Evolutionary conservation across 352 stramenopile species (phyloP).

Genomic region (Pythium sukuiense): DNA sequence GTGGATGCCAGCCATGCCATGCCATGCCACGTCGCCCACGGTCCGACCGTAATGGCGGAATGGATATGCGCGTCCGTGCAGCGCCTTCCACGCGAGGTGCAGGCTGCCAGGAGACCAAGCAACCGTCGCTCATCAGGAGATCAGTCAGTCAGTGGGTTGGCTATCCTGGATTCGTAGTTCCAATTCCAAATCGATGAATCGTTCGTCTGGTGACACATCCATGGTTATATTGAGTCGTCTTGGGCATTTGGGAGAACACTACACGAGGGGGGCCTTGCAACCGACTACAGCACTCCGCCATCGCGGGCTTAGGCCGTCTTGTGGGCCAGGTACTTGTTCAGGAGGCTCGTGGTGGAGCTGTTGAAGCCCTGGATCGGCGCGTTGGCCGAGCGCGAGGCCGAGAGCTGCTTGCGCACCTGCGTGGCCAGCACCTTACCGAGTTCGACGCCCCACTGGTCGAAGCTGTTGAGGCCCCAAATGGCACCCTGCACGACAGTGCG

Average conservation of each 20-base stretch:
- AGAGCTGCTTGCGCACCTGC: constrained; percentile 91
- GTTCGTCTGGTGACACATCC: not conserved
- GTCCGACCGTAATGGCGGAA: too few relatives aligned
- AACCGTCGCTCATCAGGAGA: too few relatives aligned
- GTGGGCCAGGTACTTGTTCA: constrained; percentile 92
- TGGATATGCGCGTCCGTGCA: too few relatives aligned
- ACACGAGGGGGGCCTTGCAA: not conserved
- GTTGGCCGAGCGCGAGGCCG: constrained; percentile 70
- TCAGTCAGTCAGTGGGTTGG: too few relatives aligned
- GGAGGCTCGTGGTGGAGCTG: constrained; percentile 88
- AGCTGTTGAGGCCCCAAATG: constrained; percentile 98
- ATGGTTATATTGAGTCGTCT: constrained; percentile 3
- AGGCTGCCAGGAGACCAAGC: too few relatives aligned
- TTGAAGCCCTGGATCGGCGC: constrained; percentile 93
- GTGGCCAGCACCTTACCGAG: constrained; percentile 98
- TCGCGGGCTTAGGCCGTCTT: constrained; percentile 45
- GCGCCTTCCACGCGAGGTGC: too few relatives aligned
- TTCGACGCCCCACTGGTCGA: constrained; percentile 98
- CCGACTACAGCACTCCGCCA: too few relatives aligned
- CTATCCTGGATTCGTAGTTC: not conserved
- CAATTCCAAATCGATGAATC: not conserved
- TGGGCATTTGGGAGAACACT: not conserved
- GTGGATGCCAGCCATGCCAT: too few relatives aligned
- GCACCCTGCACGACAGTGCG: constrained; percentile 96
- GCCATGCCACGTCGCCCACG: too few relatives aligned